Evolutionary conservation across 108 stramenopile genomes (phyloP), one percentile per base, ranked within the genome.

Genomic region (Chaetoceros tenuissimus): DNA sequence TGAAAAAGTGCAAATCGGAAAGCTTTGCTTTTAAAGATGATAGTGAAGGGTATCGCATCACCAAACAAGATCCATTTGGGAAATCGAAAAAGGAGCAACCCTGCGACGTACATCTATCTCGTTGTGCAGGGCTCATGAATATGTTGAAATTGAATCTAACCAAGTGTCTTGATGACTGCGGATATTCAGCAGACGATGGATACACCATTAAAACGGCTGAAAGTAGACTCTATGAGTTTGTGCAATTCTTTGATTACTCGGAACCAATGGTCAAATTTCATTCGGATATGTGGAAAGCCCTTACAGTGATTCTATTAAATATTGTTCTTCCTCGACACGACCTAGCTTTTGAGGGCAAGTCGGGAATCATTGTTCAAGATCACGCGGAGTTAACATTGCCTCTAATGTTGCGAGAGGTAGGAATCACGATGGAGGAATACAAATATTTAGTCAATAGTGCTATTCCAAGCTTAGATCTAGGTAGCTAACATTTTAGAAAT

Each of bases 121-220:
- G 82, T 7, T 80, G 77, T 44, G 77, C 81, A 0, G 80, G 81
- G 44, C 69, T 88, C 26, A 80, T 76, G 83, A 71, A 75, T 47
- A 84, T 88, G 77, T 18, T 88, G 22, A 71, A 70, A 23, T 68
- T 82, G 71, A 57, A 84, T 48, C 34, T 82, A 18, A 47, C 79
- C n/a, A 44, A 70, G 43, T 68, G 79, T 16, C 24, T 84, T 31
- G 54, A 70, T 18, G 87, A 84, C 47, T 40, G 84, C 26, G 54
- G 48, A 5, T 47, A 52, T n/a, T 24, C 53, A 19, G 2, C n/a
- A 28, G 40, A 52, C 30, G 62, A 46, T 57, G 66, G 52, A 34
- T 20, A 53, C n/a, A 29, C 20, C 17, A 2, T 55, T 52, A 45
- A 69, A 28, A 62, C 43, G 45, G 75, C 75, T 23, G 68, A 81